Evolutionary conservation across 345 rosid species (phyloP).

Genomic region (Psidium guajava): DNA sequence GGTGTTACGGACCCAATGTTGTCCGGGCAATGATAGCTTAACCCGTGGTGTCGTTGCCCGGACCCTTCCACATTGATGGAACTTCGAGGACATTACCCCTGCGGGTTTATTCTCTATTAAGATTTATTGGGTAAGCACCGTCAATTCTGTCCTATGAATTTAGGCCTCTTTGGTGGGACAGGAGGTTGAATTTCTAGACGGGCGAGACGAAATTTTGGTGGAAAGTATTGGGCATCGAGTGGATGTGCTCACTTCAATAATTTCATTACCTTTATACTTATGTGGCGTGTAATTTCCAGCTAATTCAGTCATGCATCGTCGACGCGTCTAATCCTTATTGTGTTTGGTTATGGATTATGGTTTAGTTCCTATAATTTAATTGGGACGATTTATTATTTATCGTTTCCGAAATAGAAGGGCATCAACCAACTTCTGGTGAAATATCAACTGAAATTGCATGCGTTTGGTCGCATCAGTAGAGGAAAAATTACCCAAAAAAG

Average conservation of each 20-base stretch:
- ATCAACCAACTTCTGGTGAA: background rate
- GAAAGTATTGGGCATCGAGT: background rate
- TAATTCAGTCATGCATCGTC: background rate
- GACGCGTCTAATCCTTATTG: background rate
- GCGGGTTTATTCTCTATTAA: background rate
- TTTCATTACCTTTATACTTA: background rate
- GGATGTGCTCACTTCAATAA: background rate
- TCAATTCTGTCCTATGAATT: background rate
- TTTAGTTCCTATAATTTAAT: too few relatives aligned
- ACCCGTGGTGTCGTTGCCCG: background rate
- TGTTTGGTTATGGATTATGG: too few relatives aligned
- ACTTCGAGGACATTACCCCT: background rate
- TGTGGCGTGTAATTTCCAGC: background rate
- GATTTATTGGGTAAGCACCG: background rate
- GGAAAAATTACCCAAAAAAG: too few relatives aligned
- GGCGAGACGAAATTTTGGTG: background rate
- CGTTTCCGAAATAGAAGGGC: background rate
- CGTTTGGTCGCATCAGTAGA: background rate
- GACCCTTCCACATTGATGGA: background rate
- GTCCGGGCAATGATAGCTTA: background rate
- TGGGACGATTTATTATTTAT: too few relatives aligned
- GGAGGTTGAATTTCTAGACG: background rate
- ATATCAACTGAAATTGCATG: background rate
- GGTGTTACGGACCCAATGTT: background rate
- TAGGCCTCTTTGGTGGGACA: background rate